Evolutionary conservation across 257 asterid genomes (phyloP).

Genomic region (Solanum etuberosum): DNA sequence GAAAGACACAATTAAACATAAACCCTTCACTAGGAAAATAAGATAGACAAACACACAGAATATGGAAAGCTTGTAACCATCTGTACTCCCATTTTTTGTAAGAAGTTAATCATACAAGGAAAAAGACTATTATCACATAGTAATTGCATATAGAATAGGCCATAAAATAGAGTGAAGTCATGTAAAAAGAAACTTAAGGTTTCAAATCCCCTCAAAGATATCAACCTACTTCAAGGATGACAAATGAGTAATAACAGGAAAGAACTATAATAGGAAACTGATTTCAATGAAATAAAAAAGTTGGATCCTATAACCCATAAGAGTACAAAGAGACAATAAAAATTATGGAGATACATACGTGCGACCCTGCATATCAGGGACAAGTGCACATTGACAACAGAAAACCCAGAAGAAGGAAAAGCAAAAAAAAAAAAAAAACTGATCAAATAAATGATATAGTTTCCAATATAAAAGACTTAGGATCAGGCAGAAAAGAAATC

Average conservation of each 20-base stretch:
- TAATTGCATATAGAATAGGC: not conserved
- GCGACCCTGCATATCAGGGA: not conserved
- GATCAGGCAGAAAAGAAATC: not conserved
- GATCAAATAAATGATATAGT: not conserved
- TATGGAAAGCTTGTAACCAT: not conserved
- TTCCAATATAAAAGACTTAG: not conserved
- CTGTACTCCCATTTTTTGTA: not conserved
- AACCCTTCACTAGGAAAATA: not conserved
- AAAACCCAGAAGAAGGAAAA: not conserved
- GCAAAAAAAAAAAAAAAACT: not conserved
- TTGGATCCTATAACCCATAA: not conserved
- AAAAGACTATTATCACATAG: not conserved
- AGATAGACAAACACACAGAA: not conserved
- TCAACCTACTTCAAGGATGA: not conserved
- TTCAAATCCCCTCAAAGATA: not conserved
- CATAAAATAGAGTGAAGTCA: not conserved
- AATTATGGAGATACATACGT: not conserved
- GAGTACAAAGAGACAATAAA: not conserved
- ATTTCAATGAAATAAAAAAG: not conserved
- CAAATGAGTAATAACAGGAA: not conserved
- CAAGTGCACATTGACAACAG: not conserved
- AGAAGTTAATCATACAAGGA: not conserved
- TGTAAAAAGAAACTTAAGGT: not conserved
- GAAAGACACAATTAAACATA: not conserved
- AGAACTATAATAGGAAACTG: not conserved